Evolutionary conservation across 805 yeast species (phyloP), one percentile per base, ranked within the genome.

Genomic region (Candida wancherniae): DNA sequence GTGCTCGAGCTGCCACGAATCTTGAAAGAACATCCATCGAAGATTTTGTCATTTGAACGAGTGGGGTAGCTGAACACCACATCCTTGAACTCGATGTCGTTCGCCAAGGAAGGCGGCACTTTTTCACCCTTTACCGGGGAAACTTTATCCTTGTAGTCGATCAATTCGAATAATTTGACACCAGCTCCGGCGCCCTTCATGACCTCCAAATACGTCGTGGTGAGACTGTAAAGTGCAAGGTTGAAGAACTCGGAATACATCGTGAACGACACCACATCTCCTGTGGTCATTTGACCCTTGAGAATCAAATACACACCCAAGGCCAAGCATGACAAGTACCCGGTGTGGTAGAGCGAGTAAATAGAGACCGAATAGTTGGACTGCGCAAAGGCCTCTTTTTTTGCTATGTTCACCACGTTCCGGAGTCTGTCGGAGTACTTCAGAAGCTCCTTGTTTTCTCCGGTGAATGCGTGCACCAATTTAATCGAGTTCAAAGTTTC

Each of bases 181-280:
- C 68, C 71, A 2, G 71, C 71, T 17, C 71, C 71, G 3, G 69
- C 58, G 7, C 71, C 71, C 44, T 66, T 66, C 71, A 66, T 66
- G 15, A 66, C 47, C 41, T 66, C 71, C 55, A 64, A 55, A 34
- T 66, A 66, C 1, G 69, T 61, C 7, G 67, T 61, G n/a, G 71
- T 63, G 27, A 66, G 55, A 39, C 67, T 58, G 44, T 63, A 65
- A 19, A 66, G 49, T 2, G 71, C 68, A 61, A 57, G 57, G 40
- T 64, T 64, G 45, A 64, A 64, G 24, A 61, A 53, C 42, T 66
- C 71, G 38, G 58, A 55, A 46, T 65, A 66, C 67, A 66, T 63
- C 5, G 70, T 63, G 40, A 65, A 66, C 1, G 70, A 67, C 18
- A 64, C 67, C 6, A 66, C 69, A 33, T 65, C 71, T 22, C 71